phyloP scores from a whole-genome alignment of 805 yeast species.

The Zygosaccharomyces gambellarensis region DNA sequence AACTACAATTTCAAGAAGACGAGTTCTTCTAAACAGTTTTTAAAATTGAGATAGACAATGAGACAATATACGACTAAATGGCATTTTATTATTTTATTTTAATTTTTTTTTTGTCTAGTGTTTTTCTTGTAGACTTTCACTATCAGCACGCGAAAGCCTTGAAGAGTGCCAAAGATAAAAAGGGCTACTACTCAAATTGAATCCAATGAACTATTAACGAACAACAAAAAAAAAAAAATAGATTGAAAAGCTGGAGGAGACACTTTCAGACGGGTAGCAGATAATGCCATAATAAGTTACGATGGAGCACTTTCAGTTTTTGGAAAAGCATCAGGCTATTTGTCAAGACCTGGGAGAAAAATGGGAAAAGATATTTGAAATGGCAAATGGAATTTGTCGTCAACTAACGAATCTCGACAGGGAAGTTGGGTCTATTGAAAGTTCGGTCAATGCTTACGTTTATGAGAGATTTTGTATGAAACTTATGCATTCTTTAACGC shows the following conservation, averaged over 20 bases:
- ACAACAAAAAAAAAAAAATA: neutral
- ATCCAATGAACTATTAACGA: neutral
- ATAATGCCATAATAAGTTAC: neutral
- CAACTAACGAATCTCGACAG: neutral
- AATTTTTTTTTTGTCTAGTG: neutral
- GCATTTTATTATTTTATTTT: neutral
- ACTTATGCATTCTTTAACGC: conserved; percentile 8
- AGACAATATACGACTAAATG: neutral
- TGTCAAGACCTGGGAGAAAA: neutral
- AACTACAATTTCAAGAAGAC: conserved; percentile 1
- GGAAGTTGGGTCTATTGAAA: neutral
- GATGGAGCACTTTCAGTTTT: neutral
- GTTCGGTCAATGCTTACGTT: neutral
- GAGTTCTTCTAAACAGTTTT: neutral
- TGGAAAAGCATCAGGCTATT: neutral
- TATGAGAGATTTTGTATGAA: neutral
- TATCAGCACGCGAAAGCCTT: neutral
- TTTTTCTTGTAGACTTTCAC: neutral
- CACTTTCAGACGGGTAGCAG: neutral
- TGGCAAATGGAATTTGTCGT: neutral
- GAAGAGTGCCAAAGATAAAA: neutral
- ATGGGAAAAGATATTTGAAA: neutral
- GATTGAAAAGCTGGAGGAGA: neutral
- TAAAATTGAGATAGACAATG: neutral
- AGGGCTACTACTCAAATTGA: neutral